Evolutionary conservation across 2,329 filamentous ascomycete genomes (phyloP).

Genomic region (Penicillium sp.): DNA sequence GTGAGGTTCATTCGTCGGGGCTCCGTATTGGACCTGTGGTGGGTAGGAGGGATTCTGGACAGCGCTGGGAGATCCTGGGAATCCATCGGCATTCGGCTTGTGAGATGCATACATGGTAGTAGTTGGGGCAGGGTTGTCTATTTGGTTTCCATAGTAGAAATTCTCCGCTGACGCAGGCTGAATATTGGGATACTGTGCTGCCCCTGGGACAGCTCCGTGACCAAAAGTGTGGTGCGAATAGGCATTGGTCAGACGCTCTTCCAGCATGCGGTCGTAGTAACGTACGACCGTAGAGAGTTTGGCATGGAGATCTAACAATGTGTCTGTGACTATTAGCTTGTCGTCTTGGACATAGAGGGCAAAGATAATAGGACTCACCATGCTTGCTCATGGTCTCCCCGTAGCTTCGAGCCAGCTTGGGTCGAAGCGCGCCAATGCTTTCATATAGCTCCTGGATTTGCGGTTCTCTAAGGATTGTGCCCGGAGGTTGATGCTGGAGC

Average conservation of each 20-base stretch:
- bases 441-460: constrained; percentile 98
- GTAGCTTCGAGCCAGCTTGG: constrained; percentile 91
- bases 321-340: constrained; percentile 57
- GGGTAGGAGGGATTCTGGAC: constrained; percentile 14
- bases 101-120: constrained; percentile 15
- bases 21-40: constrained; percentile 12
- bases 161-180: constrained; percentile 19
- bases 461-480: constrained; percentile 92
- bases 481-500: constrained; percentile 88
- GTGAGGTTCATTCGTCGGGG: constrained; percentile 12
- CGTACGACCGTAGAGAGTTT: constrained; percentile 94
- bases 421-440: constrained; percentile 86
- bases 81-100: constrained; percentile 9
- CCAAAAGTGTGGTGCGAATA: constrained; percentile 76
- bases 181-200: constrained; percentile 21
- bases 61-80: constrained; percentile 10
- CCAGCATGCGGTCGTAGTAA: constrained; percentile 97
- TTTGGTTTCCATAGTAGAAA: constrained; percentile 22
- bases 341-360: background rate
- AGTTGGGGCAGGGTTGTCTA: constrained; percentile 13
- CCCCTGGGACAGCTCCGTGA: constrained; percentile 45
- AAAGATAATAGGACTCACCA: constrained; percentile 53
- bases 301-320: constrained; percentile 85
- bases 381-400: constrained; percentile 99
- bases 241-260: constrained; percentile 87